Percentiles rank a stretch among this genome's conserved stretches.
Evolutionary conservation across 345 rosid species (phyloP).

Genomic region (Salix suchowensis): DNA sequence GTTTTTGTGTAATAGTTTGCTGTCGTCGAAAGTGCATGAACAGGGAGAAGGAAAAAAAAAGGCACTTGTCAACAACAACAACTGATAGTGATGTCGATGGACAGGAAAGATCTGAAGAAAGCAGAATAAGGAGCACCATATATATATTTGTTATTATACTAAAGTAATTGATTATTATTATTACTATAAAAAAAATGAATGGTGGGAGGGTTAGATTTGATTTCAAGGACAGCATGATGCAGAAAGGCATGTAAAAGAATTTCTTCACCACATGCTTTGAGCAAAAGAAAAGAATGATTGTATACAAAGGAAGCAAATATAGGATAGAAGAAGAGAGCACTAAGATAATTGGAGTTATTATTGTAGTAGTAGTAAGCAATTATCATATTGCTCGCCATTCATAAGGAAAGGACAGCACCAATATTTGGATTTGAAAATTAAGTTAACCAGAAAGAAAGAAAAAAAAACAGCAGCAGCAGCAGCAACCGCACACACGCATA

Average conservation of each 20-base stretch:
- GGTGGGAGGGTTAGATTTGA: neutral
- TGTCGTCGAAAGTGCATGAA: constrained; percentile 29
- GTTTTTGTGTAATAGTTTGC: constrained; percentile 1
- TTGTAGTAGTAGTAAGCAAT: neutral
- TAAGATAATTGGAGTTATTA: neutral
- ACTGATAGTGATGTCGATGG: neutral
- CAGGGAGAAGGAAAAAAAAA: constrained; percentile 7
- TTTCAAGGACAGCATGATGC: neutral
- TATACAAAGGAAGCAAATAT: neutral
- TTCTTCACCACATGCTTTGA: neutral
- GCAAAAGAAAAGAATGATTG: neutral
- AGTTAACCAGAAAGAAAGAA: too few relatives aligned
- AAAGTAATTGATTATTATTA: neutral
- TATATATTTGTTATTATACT: neutral
- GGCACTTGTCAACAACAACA: constrained; percentile 15
- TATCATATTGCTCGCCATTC: neutral
- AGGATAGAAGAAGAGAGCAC: neutral
- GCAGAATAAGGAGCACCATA: neutral
- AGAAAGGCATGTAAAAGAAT: neutral
- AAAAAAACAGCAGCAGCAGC: too few relatives aligned
- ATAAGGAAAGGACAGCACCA: neutral
- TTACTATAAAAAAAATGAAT: neutral
- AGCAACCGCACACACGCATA: too few relatives aligned
- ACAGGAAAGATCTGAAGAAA: neutral
- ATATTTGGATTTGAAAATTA: neutral